Evolutionary conservation across 176 grass and related monocot genomes (phyloP).

Genomic region (Oryza coarctata): DNA sequence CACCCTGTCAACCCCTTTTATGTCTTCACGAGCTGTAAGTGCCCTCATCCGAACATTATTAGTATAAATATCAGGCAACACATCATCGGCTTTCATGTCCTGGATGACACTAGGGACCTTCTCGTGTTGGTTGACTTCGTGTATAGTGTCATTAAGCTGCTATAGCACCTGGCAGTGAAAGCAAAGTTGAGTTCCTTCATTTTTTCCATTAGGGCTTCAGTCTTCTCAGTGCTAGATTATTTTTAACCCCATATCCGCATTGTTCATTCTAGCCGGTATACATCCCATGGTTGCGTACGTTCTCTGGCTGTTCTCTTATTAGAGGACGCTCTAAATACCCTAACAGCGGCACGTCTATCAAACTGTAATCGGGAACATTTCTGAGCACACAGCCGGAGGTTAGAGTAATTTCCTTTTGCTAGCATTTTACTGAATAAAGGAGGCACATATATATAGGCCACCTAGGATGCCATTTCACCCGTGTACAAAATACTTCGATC

Average conservation of each 20-base stretch:
- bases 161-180: conserved; percentile 78
- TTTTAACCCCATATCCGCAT: too few species aligned
- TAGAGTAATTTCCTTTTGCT: too few species aligned
- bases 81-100: conserved; percentile 80
- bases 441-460: neutral
- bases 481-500: neutral
- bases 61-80: conserved; percentile 77
- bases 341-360: too few species aligned
- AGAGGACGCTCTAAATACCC: too few species aligned
- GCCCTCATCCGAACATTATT: conserved; percentile 98
- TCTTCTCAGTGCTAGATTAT: conserved; percentile 75
- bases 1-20: conserved; percentile 79
- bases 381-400: too few species aligned
- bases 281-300: too few species aligned
- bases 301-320: too few species aligned
- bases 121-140: conserved; percentile 62
- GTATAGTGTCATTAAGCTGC: conserved; percentile 91
- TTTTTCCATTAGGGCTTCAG: conserved; percentile 76
- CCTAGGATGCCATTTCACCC: neutral
- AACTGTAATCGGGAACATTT: too few species aligned
- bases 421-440: too few species aligned
- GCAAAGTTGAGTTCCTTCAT: conserved; percentile 90
- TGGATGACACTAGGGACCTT: conserved; percentile 76
- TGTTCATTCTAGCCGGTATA: too few species aligned
- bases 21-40: conserved; percentile 62